These are phyloP conservation scores for Phyllosticta ampelicida DNA, from an alignment of 2,329 filamentous ascomycete species.

Conservation along the genomic window DNA sequence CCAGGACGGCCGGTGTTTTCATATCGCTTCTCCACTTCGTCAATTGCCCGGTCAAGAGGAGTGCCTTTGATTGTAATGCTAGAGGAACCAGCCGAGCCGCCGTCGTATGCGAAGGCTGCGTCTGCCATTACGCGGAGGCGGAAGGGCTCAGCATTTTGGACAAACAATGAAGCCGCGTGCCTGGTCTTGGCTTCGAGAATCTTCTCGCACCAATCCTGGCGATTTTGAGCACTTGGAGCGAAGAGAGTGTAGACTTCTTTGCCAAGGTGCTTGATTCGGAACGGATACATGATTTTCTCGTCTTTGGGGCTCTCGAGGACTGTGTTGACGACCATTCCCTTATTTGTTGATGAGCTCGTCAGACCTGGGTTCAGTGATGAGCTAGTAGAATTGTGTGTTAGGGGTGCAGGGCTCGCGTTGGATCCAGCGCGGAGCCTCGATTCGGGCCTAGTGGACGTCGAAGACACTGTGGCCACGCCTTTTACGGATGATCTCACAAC, in stretches of 20 bases:
- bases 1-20: conserved; percentile 54
- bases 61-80: conserved; percentile 79
- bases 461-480: conserved; percentile 51
- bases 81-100: conserved; percentile 40
- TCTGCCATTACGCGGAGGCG: conserved; percentile 84
- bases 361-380: conserved; percentile 43
- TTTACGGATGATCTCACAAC: conserved; percentile 71
- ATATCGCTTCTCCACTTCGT: conserved; percentile 73
- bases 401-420: conserved; percentile 31
- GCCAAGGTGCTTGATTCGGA: conserved; percentile 90
- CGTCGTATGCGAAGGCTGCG: conserved; percentile 76
- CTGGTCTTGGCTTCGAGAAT: conserved; percentile 92
- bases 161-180: conserved; percentile 77
- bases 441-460: conserved; percentile 31
- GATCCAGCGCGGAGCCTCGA: conserved; percentile 41
- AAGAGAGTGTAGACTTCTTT: conserved; percentile 90
- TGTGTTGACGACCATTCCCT: conserved; percentile 37
- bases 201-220: conserved; percentile 83
- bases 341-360: conserved; percentile 39
- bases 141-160: conserved; percentile 95
- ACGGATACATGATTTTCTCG: conserved; percentile 75
- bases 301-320: conserved; percentile 51
- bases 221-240: conserved; percentile 61
- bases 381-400: conserved; percentile 59
- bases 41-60: conserved; percentile 80